phyloP scores from a whole-genome alignment of 129 eudicot genomes.

The Arctium minus region DNA sequence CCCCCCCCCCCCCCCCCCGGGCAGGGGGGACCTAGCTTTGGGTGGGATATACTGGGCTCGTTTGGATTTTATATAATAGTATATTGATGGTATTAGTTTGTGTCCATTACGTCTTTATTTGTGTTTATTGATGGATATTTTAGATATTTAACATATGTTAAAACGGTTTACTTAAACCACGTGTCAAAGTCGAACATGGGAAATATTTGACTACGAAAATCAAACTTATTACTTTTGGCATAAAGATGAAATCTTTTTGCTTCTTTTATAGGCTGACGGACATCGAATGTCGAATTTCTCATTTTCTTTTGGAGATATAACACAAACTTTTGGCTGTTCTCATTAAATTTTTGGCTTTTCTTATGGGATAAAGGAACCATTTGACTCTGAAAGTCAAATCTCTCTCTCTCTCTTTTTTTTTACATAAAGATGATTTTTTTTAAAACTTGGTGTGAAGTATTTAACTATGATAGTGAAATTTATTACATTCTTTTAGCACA shows the following conservation, averaged over 20 bases:
- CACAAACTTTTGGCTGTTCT: not conserved
- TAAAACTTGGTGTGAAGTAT: not conserved
- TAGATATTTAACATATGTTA: not conserved
- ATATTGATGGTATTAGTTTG: not conserved
- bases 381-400: not conserved
- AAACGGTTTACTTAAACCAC: not conserved
- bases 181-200: not conserved
- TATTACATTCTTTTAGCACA: not conserved
- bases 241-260: slow-evolving; percentile 1
- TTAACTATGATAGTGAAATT: not conserved
- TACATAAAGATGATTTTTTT: not conserved
- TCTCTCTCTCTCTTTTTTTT: not conserved
- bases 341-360: not conserved
- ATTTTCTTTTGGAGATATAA: not conserved
- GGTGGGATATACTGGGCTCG: too few relatives aligned
- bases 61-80: too few relatives aligned
- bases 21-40: too few relatives aligned
- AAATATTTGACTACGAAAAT: not conserved
- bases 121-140: not conserved
- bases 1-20: too few relatives aligned
- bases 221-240: not conserved
- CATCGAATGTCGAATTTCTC: not conserved
- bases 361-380: slow-evolving; percentile 5
- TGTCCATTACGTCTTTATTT: not conserved
- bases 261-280: not conserved